Evolutionary conservation across 2,329 filamentous ascomycete species (phyloP).

Genomic region (Cytospora leucostoma): DNA sequence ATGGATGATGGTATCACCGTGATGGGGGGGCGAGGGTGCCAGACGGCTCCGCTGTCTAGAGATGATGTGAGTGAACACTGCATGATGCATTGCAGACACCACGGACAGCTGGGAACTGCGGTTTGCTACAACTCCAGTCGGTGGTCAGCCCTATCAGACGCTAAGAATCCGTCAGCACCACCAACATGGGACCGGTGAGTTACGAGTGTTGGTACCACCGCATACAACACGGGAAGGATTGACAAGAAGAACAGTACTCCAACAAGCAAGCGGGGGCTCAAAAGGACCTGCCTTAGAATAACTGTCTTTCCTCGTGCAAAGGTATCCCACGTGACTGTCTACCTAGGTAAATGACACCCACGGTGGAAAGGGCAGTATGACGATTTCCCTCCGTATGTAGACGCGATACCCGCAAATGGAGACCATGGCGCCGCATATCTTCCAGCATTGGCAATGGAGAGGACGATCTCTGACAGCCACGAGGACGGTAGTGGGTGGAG

Average conservation of each 20-base stretch:
- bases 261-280: background rate
- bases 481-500: background rate
- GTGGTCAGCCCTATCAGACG: background rate
- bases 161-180: background rate
- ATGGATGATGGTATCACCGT: background rate
- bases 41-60: background rate
- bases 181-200: background rate
- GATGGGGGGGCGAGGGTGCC: background rate
- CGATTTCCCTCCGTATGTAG: background rate
- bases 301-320: background rate
- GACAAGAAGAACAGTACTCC: background rate
- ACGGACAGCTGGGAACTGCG: background rate
- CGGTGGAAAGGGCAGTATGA: background rate
- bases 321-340: background rate
- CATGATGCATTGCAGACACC: background rate
- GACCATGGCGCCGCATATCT: background rate
- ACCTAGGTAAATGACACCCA: background rate
- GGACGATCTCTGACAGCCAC: constrained; percentile 1
- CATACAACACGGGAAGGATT: background rate
- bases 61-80: background rate
- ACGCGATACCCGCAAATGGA: background rate
- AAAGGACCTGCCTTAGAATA: background rate
- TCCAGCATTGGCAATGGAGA: background rate
- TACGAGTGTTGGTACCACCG: background rate
- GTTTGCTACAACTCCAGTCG: background rate